Base-by-base conservation (phyloP, 495 filamentous ascomycete species). In the Penicillium daleae region DNA sequence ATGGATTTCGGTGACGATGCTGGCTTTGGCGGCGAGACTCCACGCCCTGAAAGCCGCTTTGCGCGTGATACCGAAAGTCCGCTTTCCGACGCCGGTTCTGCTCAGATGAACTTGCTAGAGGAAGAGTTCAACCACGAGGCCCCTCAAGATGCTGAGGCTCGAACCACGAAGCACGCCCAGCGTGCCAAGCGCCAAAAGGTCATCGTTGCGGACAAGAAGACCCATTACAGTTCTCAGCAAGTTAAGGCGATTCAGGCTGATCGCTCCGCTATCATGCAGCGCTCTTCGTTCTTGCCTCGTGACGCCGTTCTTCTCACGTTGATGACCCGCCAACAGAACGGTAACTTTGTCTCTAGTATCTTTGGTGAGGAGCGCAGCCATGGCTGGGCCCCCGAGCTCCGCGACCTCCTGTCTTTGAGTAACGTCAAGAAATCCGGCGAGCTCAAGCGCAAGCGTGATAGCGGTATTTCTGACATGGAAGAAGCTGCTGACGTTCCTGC, bases 401-500 rank as follows among this genome's bases (percentile, higher is more conserved):
- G 91, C 62, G 91, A 87, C 9, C 82, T 99, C 56, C 74, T 97
- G 26, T 94, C 92, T 35, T 80, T 97, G 33, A 91, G 93, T 61
- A 84, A 89, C 10, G 85, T 97, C 19, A 86, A 88, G 58, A 86
- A 85, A 51, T 83, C 88, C 13, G 89, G 91, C 50, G 92, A 95
- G 40, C 82, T 95, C 50, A 99, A 98, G 85, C 80, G 96, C 57
- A 99, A 99, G 83, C 88, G 95, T 40, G 95, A 96, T 72, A 92
- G 87, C 66, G 93, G 92, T 10, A 85, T 96, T 56, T 89, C 90
- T 33, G 92, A 93, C 71, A 82, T 96, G 71, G 89, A 89, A 56
- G 82, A 87, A 33, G 86, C 65, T 29, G 82, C 79, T 31, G 88
- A 87, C 66, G 82, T 85, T n/a, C 90, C 89, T 42, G 85, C 85